Percentiles rank a stretch among this genome's conserved stretches.
These are phyloP conservation scores for Echites panduratus DNA, from an alignment of 257 asterid species.

Conservation along the genomic window DNA sequence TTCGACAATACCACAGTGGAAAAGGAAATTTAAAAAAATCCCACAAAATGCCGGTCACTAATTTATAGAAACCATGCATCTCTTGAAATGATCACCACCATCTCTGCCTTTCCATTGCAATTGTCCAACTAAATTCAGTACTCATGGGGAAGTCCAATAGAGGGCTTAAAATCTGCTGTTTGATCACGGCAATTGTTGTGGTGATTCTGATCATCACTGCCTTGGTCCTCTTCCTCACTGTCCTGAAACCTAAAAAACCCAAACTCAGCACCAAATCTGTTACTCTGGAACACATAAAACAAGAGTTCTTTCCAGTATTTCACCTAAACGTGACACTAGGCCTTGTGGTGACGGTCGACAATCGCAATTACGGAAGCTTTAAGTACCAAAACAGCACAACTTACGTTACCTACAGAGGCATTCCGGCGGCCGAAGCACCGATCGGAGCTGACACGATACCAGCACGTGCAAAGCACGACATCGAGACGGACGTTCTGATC, in stretches of 20 bases:
- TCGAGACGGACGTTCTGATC: constrained; percentile 26
- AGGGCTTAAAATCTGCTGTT: constrained; percentile 41
- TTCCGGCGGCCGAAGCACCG: constrained; percentile 34
- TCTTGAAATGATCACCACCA: constrained; percentile 17
- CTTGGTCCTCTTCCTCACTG: constrained; percentile 29
- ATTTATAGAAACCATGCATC: neutral
- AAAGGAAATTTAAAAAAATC: too few species aligned
- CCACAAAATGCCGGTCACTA: neutral
- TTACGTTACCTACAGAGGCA: constrained; percentile 30
- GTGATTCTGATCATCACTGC: constrained; percentile 10
- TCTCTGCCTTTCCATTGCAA: neutral
- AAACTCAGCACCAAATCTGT: constrained; percentile 34
- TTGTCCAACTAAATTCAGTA: neutral
- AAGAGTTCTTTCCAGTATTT: constrained; percentile 12
- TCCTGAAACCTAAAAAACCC: constrained; percentile 52
- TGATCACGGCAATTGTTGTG: constrained; percentile 25
- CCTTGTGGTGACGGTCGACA: constrained; percentile 31
- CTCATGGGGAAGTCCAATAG: neutral
- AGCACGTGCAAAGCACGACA: constrained; percentile 40
- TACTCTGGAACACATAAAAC: constrained; percentile 20
- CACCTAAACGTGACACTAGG: constrained; percentile 45
- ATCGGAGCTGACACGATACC: constrained; percentile 37
- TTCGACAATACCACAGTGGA: neutral
- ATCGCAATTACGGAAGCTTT: constrained; percentile 53
- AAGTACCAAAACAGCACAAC: constrained; percentile 31